A percentile compares a stretch with the other conserved stretches of the same genome.
These are phyloP conservation scores for Cornus suecica DNA, from an alignment of 148 eudicot genomes.

Conservation along the genomic window DNA sequence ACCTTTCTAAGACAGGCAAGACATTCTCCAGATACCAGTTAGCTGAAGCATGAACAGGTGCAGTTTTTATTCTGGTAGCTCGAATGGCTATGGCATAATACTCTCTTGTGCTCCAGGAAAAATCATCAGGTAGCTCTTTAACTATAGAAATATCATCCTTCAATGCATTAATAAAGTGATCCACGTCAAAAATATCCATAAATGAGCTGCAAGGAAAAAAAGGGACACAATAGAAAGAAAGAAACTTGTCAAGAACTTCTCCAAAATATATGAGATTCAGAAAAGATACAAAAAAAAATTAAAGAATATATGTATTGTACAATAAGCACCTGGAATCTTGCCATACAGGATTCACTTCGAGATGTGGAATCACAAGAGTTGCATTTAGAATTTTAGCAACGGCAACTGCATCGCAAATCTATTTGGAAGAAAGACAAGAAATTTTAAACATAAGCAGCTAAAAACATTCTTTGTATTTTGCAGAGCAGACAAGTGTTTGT, in stretches of 20 bases:
- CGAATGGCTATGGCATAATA: conserved; percentile 86
- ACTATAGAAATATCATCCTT: conserved; percentile 84
- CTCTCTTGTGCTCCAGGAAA: conserved; percentile 93
- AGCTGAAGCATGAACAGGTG: conserved; percentile 97
- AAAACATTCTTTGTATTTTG: not conserved
- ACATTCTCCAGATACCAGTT: conserved; percentile 90
- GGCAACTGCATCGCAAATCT: conserved; percentile 99
- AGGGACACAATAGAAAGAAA: not conserved
- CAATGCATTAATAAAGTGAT: conserved; percentile 79
- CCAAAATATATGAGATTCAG: conserved; percentile 5
- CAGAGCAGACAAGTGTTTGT: too few relatives aligned
- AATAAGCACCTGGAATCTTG: conserved; percentile 74
- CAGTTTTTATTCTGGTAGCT: conserved; percentile 80
- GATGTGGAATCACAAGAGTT: conserved; percentile 86
- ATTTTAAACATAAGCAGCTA: not conserved
- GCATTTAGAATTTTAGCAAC: conserved; percentile 97
- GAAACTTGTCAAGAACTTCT: conserved; percentile 13
- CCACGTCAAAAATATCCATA: conserved; percentile 88
- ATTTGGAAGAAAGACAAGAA: conserved; percentile 12
- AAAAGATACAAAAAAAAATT: not conserved
- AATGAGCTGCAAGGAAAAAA: conserved; percentile 56
- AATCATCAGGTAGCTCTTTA: conserved; percentile 81
- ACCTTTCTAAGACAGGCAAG: conserved; percentile 77
- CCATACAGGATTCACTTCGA: conserved; percentile 99
- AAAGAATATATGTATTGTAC: not conserved